Base-by-base conservation (phyloP, 2,329 filamentous ascomycete genomes). In the Mycogone perniciosa region DNA sequence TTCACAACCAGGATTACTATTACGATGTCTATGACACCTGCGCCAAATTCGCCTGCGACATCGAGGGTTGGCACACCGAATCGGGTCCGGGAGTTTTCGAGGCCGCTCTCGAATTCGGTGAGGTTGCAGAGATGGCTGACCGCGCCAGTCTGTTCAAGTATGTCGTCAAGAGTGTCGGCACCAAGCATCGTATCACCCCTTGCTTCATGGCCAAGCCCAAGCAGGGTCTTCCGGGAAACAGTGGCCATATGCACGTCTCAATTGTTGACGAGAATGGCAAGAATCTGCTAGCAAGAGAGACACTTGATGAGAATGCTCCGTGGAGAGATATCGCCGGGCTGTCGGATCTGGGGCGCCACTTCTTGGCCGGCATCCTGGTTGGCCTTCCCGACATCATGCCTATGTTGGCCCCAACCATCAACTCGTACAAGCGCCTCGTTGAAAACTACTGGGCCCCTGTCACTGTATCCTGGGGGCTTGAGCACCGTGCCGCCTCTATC, bases 361-460 rank as follows among this genome's bases (percentile, higher is more conserved):
- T 99, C 72, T 81, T 99, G 1, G 93, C 93, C 0, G 93, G 93
- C 6, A 70, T 99, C 2, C 77, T 99, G 0, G 85, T 89, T 27
- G 93, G 92, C 10, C 78, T 99, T 4, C 89, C 93, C 2, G 89
- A 96, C 63, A 82, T 97, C 59, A 99, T 99, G 93, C 93, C 93
- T 1, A 76, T 97, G 52, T 76, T 99, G 9, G 93, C 92, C 1
- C 93, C 93, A 0, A 99, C 89, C 1, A 81, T 99, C 64, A 99
- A 99, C 77, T 95, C 89, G 55, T 99, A 99, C 77, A 99, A 99
- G 73, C 85, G 93, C 4, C 79, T 99, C 0, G 93, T 99, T 2
- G 93, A 99, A 74, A 97, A 97, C 72, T 97, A 96, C 71, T 99
- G 93, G 93, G 93, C 93, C 0, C 93, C 93, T 0, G 93, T 99